phyloP scores from a whole-genome alignment of 177 flowering plant genomes.

The Vitis hybrid region DNA sequence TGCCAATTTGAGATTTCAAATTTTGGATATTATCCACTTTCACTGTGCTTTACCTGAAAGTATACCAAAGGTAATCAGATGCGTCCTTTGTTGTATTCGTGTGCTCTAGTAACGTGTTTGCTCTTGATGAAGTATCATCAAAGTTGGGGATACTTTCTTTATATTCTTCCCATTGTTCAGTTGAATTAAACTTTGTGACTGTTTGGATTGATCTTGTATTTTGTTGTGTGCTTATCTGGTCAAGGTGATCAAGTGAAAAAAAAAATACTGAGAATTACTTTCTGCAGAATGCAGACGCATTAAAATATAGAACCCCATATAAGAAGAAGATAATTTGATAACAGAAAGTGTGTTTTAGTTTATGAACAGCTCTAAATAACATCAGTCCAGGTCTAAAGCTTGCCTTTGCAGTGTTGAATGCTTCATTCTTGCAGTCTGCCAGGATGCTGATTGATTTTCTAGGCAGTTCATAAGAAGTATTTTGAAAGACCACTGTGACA shows the following conservation, averaged over 20 bases:
- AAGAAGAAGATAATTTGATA: background rate
- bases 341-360: background rate
- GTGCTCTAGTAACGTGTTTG: constrained; percentile 49
- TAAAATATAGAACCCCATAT: too few relatives aligned
- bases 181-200: constrained; percentile 25
- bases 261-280: background rate
- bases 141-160: constrained; percentile 37
- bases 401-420: constrained; percentile 82
- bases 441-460: constrained; percentile 71
- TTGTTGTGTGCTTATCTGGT: constrained; percentile 52
- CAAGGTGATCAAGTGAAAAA: background rate
- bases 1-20: too few relatives aligned
- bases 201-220: constrained; percentile 40
- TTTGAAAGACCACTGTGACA: constrained; percentile 41
- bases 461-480: constrained; percentile 42
- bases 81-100: constrained; percentile 54
- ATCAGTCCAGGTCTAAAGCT: background rate
- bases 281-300: background rate
- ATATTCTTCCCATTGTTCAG: constrained; percentile 41
- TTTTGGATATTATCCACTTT: background rate
- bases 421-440: constrained; percentile 68
- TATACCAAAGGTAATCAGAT: constrained; percentile 81
- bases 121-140: constrained; percentile 34
- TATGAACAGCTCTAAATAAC: background rate
- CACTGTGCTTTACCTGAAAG: constrained; percentile 50